Base-by-base conservation (phyloP, 805 yeast genomes). In the Candida multigemmis region DNA sequence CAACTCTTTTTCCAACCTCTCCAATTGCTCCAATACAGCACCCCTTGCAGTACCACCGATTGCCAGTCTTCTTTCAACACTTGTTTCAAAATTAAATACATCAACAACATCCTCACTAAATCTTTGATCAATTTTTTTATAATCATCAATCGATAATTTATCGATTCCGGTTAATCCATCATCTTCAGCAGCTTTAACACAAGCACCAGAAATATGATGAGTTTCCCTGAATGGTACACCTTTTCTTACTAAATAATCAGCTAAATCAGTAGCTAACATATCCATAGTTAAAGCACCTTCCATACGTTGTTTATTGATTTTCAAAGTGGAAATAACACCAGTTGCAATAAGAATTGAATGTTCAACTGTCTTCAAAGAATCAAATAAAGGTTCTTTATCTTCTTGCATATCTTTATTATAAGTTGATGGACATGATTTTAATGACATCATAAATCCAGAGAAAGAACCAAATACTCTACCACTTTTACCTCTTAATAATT, bases 161-260 rank as follows among this genome's bases (percentile, higher is more conserved):
- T 91, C 97, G 50, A 91, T 91, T 28, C 96, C 96, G 6, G 78
- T 60, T 22, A 84, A 60, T 12, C 69, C 70, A 34, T 66, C 56
- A 34, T 73, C 87, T 62, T 91, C 99, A 5, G 97, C 96, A 23
- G 60, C 55, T 36, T 94, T 76, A 24, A 91, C 99, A 61, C 96
- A 91, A 56, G 86, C 95, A 31, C 99, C 99, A 5, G 96, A 85
- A 35, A 91, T 91, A 56, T 91, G 97, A 61, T 91, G 99, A 1
- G 98, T 91, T 60, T 91, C 97, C 66, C 99, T 84, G 65, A 91
- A 91, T 31, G 98, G 98, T 40, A 91, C 98, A 34, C 98, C 98
- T 56, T 80, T 87, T 63, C 96, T 79, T 27, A 91, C 99, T 39
- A 91, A 68, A 55, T 91, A 91, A 55, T 91, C 99, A 21, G 99